These are phyloP conservation scores for Celoporthe dispersa DNA, from an alignment of 2,329 filamentous ascomycete species.

Conservation along the genomic window DNA sequence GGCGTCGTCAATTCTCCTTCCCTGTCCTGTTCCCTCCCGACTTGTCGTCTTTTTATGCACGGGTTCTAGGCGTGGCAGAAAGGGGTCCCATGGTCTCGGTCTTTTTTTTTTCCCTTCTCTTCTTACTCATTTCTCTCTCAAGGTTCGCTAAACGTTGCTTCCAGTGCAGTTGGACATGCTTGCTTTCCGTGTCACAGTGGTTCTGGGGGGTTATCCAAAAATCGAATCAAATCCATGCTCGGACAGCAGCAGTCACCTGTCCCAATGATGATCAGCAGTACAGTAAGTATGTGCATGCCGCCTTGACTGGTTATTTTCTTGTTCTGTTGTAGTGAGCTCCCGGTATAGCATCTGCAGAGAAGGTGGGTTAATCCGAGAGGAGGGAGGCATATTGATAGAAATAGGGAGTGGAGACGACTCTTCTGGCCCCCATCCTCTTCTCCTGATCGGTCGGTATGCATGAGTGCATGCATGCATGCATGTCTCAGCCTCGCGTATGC, in stretches of 20 bases:
- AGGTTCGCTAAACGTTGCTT: background rate
- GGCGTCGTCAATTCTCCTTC: background rate
- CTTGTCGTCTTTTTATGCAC: background rate
- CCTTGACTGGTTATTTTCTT: no score
- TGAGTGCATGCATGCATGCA: background rate
- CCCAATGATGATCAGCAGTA: background rate
- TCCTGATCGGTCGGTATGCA: background rate
- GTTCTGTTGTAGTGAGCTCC: no score
- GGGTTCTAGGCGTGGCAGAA: background rate
- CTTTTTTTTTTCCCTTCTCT: no score
- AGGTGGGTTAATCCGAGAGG: background rate
- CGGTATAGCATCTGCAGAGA: no score
- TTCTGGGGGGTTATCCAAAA: background rate
- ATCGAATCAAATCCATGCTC: slow-evolving; percentile 1
- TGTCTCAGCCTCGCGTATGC: background rate
- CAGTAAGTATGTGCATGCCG: no score
- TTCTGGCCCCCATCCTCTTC: background rate
- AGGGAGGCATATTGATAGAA: background rate
- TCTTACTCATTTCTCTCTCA: no score
- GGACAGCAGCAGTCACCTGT: background rate
- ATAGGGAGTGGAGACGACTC: background rate
- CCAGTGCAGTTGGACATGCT: no score
- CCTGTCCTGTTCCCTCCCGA: background rate
- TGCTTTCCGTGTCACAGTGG: background rate
- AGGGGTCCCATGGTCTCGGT: background rate